A percentile compares a stretch with the other conserved stretches of the same genome.
These are phyloP conservation scores for Bifiguratus adelaidae DNA, from an alignment of 192 early-diverging fungal genomes.

Conservation along the genomic window DNA sequence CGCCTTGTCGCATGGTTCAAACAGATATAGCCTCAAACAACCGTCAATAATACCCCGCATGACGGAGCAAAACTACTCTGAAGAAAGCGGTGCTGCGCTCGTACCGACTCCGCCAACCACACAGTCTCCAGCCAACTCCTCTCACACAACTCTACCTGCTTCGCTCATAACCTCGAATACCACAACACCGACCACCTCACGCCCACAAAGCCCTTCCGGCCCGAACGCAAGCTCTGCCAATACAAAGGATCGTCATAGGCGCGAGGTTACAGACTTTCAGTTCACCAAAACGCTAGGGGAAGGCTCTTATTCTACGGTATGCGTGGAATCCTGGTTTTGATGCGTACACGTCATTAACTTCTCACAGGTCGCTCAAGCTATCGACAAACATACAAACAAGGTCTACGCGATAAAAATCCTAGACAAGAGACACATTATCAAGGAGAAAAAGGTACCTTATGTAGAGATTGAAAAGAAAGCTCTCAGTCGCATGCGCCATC, in stretches of 20 bases:
- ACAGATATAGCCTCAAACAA: too few species aligned
- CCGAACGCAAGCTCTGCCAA: too few species aligned
- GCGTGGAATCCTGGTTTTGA: neutral
- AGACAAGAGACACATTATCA: conserved; percentile 80
- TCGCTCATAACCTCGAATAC: neutral
- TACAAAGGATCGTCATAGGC: conserved; percentile 54
- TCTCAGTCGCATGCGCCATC: conserved; percentile 75
- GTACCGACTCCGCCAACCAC: neutral
- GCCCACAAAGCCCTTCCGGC: too few species aligned
- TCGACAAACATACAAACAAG: conserved; percentile 53
- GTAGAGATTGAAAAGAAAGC: conserved; percentile 92
- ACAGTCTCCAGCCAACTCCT: neutral
- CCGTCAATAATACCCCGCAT: too few species aligned
- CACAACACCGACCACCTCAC: conserved; percentile 4
- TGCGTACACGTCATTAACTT: neutral
- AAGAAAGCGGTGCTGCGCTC: neutral
- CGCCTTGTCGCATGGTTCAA: neutral
- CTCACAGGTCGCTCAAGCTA: conserved; percentile 57
- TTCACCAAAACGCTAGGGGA: conserved; percentile 83
- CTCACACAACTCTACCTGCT: neutral
- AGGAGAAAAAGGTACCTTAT: conserved; percentile 94
- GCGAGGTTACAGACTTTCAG: conserved; percentile 72
- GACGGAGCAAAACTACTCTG: too few species aligned
- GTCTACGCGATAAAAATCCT: conserved; percentile 88
- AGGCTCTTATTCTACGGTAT: conserved; percentile 90